These are phyloP conservation scores for Myxozyma geophila DNA, from an alignment of 805 yeast species.

Conservation along the genomic window DNA sequence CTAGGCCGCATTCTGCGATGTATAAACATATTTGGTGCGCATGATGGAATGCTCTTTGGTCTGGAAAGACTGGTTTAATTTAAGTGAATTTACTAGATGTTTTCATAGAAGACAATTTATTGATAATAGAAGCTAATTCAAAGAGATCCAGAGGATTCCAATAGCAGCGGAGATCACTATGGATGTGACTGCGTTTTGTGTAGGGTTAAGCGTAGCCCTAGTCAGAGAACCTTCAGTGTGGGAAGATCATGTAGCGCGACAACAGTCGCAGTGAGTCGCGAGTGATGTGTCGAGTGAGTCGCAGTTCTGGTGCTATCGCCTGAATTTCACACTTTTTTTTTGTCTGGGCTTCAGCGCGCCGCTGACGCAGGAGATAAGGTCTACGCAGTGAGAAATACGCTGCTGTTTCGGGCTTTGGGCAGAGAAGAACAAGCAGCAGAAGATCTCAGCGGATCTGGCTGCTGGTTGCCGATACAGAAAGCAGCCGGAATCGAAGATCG, in stretches of 20 bases:
- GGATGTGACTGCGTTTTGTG: constrained; percentile 12
- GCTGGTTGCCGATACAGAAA: no score
- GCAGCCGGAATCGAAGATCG: no score
- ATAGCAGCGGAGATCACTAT: not conserved
- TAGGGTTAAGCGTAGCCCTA: constrained; percentile 10
- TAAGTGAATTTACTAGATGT: no score
- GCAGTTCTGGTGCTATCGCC: constrained; percentile 3
- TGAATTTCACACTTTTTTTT: not conserved
- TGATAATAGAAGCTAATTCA: not conserved
- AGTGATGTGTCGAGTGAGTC: not conserved
- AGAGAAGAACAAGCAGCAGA: not conserved
- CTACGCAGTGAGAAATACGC: not conserved
- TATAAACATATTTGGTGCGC: not conserved
- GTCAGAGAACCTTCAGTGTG: not conserved
- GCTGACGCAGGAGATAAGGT: constrained; percentile 7
- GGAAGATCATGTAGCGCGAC: not conserved
- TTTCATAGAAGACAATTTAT: no score
- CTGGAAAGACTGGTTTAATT: no score
- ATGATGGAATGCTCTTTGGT: not conserved
- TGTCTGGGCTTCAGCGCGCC: not conserved
- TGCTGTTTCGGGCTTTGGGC: not conserved
- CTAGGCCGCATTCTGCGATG: not conserved
- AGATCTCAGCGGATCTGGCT: no score
- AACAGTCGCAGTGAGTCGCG: not conserved
- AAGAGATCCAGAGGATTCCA: not conserved